Evolutionary conservation across 2,329 filamentous ascomycete genomes (phyloP), one percentile per base, ranked within the genome.

Genomic region (Phyllosticta paracitricarpa): DNA sequence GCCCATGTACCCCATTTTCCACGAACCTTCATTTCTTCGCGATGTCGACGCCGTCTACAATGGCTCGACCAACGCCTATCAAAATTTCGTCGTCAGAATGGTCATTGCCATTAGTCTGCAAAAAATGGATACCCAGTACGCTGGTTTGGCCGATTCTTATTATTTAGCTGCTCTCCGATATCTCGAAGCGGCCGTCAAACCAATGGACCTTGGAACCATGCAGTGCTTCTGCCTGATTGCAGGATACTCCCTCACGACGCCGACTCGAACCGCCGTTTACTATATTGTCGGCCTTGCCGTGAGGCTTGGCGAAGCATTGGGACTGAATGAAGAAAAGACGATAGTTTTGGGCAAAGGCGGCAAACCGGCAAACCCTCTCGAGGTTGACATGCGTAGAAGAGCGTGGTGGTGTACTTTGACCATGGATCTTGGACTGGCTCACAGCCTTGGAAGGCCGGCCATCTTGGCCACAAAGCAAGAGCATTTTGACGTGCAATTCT

Each of bases 81-180:
- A 92, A 70, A 91, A 94, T 68, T 97, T 97, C 68, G 84, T 93
- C 54, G 78, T 95, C 57, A 87, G 90, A 62, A 92, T 97, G 84
- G 90, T 97, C 59, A 86, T 97, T 69, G 93, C 94, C 30, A 96
- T 97, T 69, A 93, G 91, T 72, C 83, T 97, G 74, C 93, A 97
- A 74, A 96, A 95, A 73, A 81, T 97, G 68, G 90, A 92, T 70
- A 84, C 87, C 0, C 86, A 89, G 65, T 97, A 94, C 73, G 91
- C 92, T n/a, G 92, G 92, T 25, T 79, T 97, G 28, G 93, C 94
- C 30, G 93, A 97, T 74, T 92, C 91, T 71, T 97, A 96, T 76
- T 97, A 97, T 70, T 81, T 97, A 24, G 89, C 92, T 25, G 93
- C 93, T 4, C 86, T 97, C 77, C 85, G 87, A 64, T 87, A 87